phyloP scores from a whole-genome alignment of 2,329 filamentous ascomycete species.

The Phymatotrichopsis omnivora region DNA sequence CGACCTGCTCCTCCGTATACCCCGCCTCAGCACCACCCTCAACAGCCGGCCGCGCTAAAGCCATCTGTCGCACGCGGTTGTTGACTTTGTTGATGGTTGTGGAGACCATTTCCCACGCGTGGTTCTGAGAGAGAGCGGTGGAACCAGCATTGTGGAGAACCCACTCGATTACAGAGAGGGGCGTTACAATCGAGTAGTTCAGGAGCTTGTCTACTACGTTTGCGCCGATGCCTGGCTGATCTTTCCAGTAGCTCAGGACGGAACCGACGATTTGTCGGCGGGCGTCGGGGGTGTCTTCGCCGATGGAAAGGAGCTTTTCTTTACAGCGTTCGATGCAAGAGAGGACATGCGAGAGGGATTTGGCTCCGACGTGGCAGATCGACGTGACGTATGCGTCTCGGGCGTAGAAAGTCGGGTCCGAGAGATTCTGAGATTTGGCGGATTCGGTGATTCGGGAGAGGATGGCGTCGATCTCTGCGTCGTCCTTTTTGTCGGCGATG shows the following conservation, averaged over 20 bases:
- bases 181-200: slow-evolving; percentile 91
- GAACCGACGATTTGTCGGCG: slow-evolving; percentile 80
- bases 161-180: slow-evolving; percentile 80
- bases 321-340: slow-evolving; percentile 94
- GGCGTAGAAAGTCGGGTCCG: slow-evolving; percentile 70
- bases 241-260: slow-evolving; percentile 85
- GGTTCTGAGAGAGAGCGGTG: slow-evolving; percentile 57
- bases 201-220: slow-evolving; percentile 93
- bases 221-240: slow-evolving; percentile 83
- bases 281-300: slow-evolving; percentile 61
- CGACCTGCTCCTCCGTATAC: slow-evolving; percentile 36
- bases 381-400: slow-evolving; percentile 90
- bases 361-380: slow-evolving; percentile 86
- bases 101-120: slow-evolving; percentile 82
- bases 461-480: slow-evolving; percentile 74
- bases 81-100: slow-evolving; percentile 87
- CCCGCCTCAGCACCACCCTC: slow-evolving; percentile 40
- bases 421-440: slow-evolving; percentile 41
- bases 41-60: slow-evolving; percentile 49
- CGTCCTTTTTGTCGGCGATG: slow-evolving; percentile 71
- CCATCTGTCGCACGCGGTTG: slow-evolving; percentile 70
- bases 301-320: slow-evolving; percentile 71
- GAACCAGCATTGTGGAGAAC: slow-evolving; percentile 62
- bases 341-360: slow-evolving; percentile 89
- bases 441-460: slow-evolving; percentile 55